Evolutionary conservation across 108 stramenopile species (phyloP).

Genomic region (Pseudonitzschia pungens): DNA sequence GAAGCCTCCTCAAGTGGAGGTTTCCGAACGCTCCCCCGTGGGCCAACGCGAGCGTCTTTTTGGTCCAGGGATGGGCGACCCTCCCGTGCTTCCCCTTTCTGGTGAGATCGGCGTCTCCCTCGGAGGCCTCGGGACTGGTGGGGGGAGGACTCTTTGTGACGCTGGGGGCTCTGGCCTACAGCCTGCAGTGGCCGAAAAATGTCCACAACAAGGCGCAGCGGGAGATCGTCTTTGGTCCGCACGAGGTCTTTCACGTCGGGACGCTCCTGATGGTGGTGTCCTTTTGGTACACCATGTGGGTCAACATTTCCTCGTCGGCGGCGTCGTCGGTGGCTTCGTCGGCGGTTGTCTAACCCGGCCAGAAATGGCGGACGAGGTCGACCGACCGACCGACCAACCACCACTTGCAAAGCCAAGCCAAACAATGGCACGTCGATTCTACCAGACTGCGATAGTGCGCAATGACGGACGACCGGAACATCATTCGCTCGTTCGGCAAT

Average conservation of each 20-base stretch:
- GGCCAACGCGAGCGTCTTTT: slow-evolving; percentile 5
- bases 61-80: slow-evolving; percentile 6
- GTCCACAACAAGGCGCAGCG: not conserved
- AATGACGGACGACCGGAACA: too few relatives aligned
- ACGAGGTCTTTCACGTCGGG: slow-evolving; percentile 6
- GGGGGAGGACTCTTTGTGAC: not conserved
- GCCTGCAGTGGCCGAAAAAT: not conserved
- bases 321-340: not conserved
- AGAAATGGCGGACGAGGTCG: too few relatives aligned
- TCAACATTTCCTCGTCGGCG: not conserved
- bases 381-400: not conserved
- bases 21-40: not conserved
- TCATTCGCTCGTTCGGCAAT: too few relatives aligned
- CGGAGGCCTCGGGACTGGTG: not conserved
- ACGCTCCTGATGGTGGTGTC: not conserved
- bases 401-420: too few relatives aligned
- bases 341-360: too few relatives aligned
- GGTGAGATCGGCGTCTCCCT: not conserved
- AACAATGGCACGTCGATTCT: too few relatives aligned
- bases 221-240: slow-evolving; percentile 6
- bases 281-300: slow-evolving; percentile 6
- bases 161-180: not conserved
- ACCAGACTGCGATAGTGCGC: too few relatives aligned
- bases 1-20: not conserved
- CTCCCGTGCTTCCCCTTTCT: not conserved